Percentiles rank a stretch among this genome's conserved stretches.
Conservation (phyloP, 2,329 filamentous ascomycete species). For the Colletotrichum filicis region DNA sequence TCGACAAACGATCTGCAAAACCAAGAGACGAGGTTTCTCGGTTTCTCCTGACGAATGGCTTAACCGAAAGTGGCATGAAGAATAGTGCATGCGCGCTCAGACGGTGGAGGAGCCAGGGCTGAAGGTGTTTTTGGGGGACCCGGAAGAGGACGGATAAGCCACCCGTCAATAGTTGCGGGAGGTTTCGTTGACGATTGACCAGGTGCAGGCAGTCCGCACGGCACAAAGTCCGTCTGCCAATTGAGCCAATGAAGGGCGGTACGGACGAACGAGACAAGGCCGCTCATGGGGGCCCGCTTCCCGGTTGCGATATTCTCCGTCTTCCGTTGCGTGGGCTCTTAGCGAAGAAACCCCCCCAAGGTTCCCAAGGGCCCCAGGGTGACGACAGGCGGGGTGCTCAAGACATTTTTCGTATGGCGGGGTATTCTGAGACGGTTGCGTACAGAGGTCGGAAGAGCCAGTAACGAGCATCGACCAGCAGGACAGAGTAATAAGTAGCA, state of each 20-base stretch:
- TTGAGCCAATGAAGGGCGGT: background rate
- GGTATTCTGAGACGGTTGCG: background rate
- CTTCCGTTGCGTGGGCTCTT: background rate
- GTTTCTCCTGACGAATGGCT: constrained; percentile 26
- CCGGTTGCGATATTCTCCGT: background rate
- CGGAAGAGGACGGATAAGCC: constrained; percentile 22
- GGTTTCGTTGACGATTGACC: constrained; percentile 7
- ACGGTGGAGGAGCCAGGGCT: constrained; percentile 25
- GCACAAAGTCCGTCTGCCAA: background rate
- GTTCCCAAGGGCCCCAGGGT: background rate
- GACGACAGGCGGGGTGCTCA: constrained; percentile 13
- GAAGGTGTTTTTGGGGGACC: background rate
- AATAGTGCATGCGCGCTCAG: constrained; percentile 27
- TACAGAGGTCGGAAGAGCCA: background rate
- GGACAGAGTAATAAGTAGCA: background rate
- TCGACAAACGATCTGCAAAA: constrained; percentile 18
- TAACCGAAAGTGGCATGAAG: constrained; percentile 35
- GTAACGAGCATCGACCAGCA: background rate
- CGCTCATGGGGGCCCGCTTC: background rate
- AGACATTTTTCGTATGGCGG: constrained; percentile 5
- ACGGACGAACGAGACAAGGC: constrained; percentile 5
- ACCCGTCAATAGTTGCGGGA: constrained; percentile 32
- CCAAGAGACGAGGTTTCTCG: constrained; percentile 7
- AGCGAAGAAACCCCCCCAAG: background rate
- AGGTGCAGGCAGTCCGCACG: constrained; percentile 2